A percentile compares a stretch with the other conserved stretches of the same genome.
phyloP scores from a whole-genome alignment of 1,284 basidiomycete species.

The Puccinia coronata region DNA sequence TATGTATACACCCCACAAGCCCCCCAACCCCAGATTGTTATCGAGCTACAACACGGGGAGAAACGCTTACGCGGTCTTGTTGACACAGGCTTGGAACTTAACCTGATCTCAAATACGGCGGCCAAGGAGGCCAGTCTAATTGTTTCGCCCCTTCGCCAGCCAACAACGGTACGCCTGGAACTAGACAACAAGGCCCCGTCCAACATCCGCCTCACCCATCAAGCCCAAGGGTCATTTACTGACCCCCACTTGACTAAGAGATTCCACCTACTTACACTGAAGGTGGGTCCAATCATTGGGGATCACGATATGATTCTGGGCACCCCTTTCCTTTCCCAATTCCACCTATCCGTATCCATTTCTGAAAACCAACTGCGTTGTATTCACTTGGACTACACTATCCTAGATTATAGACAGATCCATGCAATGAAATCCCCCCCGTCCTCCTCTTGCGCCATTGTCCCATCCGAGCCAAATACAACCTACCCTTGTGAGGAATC shows the following conservation, averaged over 20 bases:
- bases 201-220: not conserved
- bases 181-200: not conserved
- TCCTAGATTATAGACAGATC: too few relatives aligned
- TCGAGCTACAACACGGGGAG: not conserved
- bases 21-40: not conserved
- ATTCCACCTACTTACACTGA: not conserved
- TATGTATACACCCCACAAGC: too few relatives aligned
- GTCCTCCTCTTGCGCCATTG: too few relatives aligned
- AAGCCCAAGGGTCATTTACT: not conserved
- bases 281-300: too few relatives aligned
- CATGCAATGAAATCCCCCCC: too few relatives aligned
- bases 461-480: too few relatives aligned
- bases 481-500: not conserved
- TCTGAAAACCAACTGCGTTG: not conserved
- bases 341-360: not conserved
- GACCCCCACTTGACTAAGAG: not conserved
- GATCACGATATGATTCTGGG: constrained; percentile 13
- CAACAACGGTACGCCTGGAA: not conserved
- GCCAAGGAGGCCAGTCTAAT: not conserved
- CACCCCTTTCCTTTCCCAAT: not conserved
- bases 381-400: too few relatives aligned
- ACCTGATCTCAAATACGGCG: not conserved
- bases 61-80: not conserved
- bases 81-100: not conserved
- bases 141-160: not conserved